Conservation (phyloP, 208 protist genomes). For the Naegleria gruberi region DNA sequence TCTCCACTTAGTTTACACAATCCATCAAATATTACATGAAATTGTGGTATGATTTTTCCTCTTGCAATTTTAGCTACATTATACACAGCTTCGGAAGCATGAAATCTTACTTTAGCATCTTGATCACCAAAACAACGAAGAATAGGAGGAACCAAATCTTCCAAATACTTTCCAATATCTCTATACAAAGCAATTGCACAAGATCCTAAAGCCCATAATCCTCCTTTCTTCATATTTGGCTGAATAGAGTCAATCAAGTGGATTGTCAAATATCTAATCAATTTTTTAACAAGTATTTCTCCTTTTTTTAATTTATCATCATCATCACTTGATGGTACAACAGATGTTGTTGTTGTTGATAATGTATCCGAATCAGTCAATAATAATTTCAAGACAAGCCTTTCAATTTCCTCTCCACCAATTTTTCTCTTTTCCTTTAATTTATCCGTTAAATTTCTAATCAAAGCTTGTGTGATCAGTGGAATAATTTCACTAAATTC, state of each 20-base stretch:
- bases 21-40: slow-evolving; percentile 70
- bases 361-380: background rate
- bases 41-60: slow-evolving; percentile 39
- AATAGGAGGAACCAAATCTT: background rate
- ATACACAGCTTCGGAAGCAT: slow-evolving; percentile 76
- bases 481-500: background rate
- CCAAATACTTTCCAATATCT: slow-evolving; percentile 10
- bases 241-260: background rate
- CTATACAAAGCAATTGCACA: background rate
- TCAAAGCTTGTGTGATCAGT: background rate
- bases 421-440: slow-evolving; percentile 8
- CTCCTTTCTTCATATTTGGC: slow-evolving; percentile 13
- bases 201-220: slow-evolving; percentile 1
- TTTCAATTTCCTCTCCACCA: slow-evolving; percentile 8
- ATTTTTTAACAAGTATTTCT: background rate
- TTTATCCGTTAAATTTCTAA: slow-evolving; percentile 2
- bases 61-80: slow-evolving; percentile 68
- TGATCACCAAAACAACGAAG: slow-evolving; percentile 49
- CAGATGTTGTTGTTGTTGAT: background rate
- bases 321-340: background rate
- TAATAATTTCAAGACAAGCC: background rate
- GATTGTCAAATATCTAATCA: background rate
- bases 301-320: background rate
- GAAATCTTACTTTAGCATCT: slow-evolving; percentile 65
- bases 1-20: slow-evolving; percentile 62